Conservation (phyloP, 768 basidiomycete genomes). For the Lentinula lateritia region DNA sequence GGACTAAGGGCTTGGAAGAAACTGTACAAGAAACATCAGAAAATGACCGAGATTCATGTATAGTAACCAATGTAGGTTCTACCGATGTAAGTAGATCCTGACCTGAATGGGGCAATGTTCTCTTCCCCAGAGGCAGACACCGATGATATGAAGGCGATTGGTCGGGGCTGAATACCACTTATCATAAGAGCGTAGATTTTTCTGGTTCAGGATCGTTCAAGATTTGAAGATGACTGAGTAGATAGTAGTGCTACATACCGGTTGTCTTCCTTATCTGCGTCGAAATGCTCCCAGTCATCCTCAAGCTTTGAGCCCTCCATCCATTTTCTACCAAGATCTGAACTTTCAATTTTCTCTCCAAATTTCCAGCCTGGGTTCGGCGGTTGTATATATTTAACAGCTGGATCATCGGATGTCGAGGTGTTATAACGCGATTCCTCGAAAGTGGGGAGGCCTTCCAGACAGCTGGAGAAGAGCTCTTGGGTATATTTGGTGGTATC, state of each 20-base stretch:
- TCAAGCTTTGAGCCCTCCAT: constrained; percentile 35
- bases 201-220: constrained; percentile 12
- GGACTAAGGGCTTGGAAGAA: constrained; percentile 44
- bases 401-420: background rate
- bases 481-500: background rate
- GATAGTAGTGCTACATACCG: constrained; percentile 16
- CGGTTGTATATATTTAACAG: constrained; percentile 21
- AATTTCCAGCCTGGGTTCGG: constrained; percentile 36
- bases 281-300: constrained; percentile 26
- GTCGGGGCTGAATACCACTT: constrained; percentile 57
- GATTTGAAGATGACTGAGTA: background rate
- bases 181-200: constrained; percentile 42
- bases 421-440: background rate
- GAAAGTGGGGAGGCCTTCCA: background rate
- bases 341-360: constrained; percentile 26
- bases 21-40: constrained; percentile 22
- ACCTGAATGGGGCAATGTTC: constrained; percentile 62
- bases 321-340: constrained; percentile 30
- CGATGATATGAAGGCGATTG: constrained; percentile 67
- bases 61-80: background rate
- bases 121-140: constrained; percentile 41
- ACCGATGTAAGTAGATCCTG: too few species aligned
- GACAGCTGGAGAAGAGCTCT: background rate
- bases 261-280: constrained; percentile 27
- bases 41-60: background rate